Conservation (phyloP, 2,329 filamentous ascomycete species). For the Phoma sp. region DNA sequence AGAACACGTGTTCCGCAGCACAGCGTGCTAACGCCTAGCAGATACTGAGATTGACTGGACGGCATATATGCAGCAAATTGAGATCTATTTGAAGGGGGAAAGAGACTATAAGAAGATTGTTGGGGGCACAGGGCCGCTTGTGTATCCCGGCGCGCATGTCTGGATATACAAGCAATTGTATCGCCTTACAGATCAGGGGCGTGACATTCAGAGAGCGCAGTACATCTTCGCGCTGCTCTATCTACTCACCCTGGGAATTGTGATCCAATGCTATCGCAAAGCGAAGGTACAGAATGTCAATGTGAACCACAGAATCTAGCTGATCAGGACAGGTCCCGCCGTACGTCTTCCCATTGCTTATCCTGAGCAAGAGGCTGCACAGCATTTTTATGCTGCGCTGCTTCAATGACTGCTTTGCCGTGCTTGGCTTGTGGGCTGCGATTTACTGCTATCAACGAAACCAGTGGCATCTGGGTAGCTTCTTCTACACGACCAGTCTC, state of each 20-base stretch:
- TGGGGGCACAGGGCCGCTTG: constrained; percentile 88
- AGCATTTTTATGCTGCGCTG: constrained; percentile 90
- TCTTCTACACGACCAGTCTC: constrained; percentile 77
- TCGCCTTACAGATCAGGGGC: constrained; percentile 75
- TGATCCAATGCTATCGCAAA: constrained; percentile 80
- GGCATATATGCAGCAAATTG: constrained; percentile 94
- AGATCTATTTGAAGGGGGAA: constrained; percentile 80
- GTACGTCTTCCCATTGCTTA: constrained; percentile 83
- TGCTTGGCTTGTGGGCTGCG: constrained; percentile 81
- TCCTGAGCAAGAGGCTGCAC: constrained; percentile 89
- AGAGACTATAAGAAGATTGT: constrained; percentile 85
- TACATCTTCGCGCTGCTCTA: constrained; percentile 82
- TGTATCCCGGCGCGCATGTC: constrained; percentile 93
- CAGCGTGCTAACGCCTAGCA: constrained; percentile 42
- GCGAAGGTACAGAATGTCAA: constrained; percentile 63
- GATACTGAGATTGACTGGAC: constrained; percentile 99
- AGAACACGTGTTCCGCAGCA: constrained; percentile 31
- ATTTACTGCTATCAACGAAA: constrained; percentile 78
- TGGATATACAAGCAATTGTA: constrained; percentile 87
- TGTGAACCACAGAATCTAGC: background rate
- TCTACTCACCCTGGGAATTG: constrained; percentile 73
- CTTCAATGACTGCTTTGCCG: constrained; percentile 95
- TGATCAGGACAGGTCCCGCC: constrained; percentile 69
- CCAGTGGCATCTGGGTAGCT: constrained; percentile 73
- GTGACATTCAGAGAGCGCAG: constrained; percentile 80